phyloP scores from a whole-genome alignment of 108 stramenopile genomes.

The Craspedostauros australis region DNA sequence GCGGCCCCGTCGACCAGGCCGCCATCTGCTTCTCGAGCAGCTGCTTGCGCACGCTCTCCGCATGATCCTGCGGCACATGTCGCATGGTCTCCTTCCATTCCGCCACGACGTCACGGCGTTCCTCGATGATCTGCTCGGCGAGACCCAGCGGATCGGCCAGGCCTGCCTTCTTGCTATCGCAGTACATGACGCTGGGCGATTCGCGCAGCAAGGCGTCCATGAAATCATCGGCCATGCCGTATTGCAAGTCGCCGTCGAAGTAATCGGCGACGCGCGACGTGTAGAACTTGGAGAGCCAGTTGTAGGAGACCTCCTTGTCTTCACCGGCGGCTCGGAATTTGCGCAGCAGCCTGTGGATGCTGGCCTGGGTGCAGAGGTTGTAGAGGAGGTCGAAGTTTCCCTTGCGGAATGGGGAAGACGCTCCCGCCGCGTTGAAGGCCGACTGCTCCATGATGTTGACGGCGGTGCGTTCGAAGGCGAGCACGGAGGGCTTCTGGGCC shows the following conservation, averaged over 20 bases:
- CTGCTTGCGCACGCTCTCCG: constrained; percentile 34
- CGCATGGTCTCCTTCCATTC: constrained; percentile 53
- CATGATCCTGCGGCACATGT: constrained; percentile 40
- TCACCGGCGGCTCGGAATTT: constrained; percentile 16
- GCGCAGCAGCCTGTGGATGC: constrained; percentile 46
- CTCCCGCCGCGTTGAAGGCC: constrained; percentile 17
- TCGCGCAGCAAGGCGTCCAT: constrained; percentile 64
- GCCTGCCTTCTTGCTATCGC: constrained; percentile 16
- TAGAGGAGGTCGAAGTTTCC: constrained; percentile 70
- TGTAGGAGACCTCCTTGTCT: constrained; percentile 18
- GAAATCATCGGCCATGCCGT: constrained; percentile 75
- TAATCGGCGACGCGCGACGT: constrained; percentile 37
- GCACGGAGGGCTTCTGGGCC: neutral
- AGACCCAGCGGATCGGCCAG: constrained; percentile 46
- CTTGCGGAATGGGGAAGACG: constrained; percentile 45
- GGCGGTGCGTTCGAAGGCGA: constrained; percentile 52
- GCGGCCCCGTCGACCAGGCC: no score
- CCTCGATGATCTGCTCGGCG: constrained; percentile 49
- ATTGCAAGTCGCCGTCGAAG: constrained; percentile 59
- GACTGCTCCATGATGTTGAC: constrained; percentile 38
- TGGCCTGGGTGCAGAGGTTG: constrained; percentile 57
- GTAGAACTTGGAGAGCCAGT: constrained; percentile 50
- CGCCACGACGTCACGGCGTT: constrained; percentile 27
- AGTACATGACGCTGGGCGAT: constrained; percentile 42
- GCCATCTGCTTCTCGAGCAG: constrained; percentile 30